Evolutionary conservation across 495 filamentous ascomycete genomes (phyloP).

Genomic region (Hypoxylon cercidicola): DNA sequence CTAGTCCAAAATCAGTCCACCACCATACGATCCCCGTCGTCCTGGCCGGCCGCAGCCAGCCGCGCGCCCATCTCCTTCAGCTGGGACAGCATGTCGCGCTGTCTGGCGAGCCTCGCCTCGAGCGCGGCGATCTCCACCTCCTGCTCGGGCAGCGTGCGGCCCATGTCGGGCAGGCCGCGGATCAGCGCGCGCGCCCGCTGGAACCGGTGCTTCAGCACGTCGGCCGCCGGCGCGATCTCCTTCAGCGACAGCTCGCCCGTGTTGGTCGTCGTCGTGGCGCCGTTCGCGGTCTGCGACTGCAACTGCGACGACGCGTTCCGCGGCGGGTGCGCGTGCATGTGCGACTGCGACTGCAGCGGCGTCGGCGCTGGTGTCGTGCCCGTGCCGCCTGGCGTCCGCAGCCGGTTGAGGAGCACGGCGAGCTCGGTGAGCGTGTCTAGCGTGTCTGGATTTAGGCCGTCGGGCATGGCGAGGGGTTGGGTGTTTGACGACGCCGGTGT

Average conservation of each 20-base stretch:
- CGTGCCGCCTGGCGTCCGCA: constrained; percentile 59
- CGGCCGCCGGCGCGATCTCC: constrained; percentile 77
- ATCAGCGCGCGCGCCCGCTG: constrained; percentile 78
- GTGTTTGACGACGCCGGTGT: constrained; percentile 48
- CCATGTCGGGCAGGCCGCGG: constrained; percentile 76
- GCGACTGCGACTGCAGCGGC: constrained; percentile 44
- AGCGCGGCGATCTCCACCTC: constrained; percentile 80
- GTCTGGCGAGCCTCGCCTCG: constrained; percentile 69
- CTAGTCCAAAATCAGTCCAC: constrained; percentile 14
- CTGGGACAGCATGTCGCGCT: constrained; percentile 64
- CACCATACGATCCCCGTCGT: constrained; percentile 40
- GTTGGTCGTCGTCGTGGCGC: constrained; percentile 38
- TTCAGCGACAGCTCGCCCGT: constrained; percentile 70
- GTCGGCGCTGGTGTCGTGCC: constrained; percentile 26
- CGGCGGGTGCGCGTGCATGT: constrained; percentile 38
- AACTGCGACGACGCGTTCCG: no score
- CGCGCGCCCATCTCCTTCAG: constrained; percentile 55
- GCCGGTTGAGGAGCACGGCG: constrained; percentile 76
- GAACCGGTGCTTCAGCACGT: constrained; percentile 80
- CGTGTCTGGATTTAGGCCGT: constrained; percentile 66
- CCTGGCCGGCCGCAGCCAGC: constrained; percentile 47
- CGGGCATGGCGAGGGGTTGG: constrained; percentile 50
- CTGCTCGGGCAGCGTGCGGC: constrained; percentile 79
- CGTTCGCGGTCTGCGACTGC: constrained; percentile 36
- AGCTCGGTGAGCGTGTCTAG: constrained; percentile 89